Conservation (phyloP, 1,284 basidiomycete species). For the Microbotryum lychnidis-dioicae region DNA sequence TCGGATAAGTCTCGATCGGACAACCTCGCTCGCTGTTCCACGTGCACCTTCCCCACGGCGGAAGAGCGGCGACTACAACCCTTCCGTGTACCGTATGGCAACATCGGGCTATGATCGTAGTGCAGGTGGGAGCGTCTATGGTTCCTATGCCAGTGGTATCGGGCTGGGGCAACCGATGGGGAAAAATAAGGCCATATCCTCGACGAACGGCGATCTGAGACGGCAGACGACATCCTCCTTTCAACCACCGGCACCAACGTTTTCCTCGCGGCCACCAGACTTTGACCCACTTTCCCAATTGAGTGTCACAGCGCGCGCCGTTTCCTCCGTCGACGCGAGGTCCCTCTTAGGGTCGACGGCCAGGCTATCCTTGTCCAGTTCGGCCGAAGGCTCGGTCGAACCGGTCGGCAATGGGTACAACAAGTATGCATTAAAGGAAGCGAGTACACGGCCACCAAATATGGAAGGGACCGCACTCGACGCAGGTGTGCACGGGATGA, state of each 20-base stretch:
- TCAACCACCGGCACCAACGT: slow-evolving; percentile 28
- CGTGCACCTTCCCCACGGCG: slow-evolving; percentile 18
- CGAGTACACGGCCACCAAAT: slow-evolving; percentile 9
- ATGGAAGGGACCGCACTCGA: slow-evolving; percentile 23
- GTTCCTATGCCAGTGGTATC: no score
- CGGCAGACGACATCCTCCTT: slow-evolving; percentile 25
- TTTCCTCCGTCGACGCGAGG: slow-evolving; percentile 8
- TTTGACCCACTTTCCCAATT: background rate
- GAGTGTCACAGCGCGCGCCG: background rate
- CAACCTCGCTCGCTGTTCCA: slow-evolving; percentile 14
- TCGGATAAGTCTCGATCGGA: slow-evolving; percentile 10
- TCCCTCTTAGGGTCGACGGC: slow-evolving; percentile 21
- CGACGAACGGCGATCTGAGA: no score
- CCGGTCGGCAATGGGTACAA: slow-evolving; percentile 21
- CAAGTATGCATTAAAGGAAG: slow-evolving; percentile 13
- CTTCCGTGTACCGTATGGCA: background rate
- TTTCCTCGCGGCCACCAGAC: background rate
- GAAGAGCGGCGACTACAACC: slow-evolving; percentile 16
- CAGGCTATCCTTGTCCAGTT: slow-evolving; percentile 6
- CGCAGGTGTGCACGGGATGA: slow-evolving; percentile 30
- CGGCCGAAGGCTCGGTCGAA: slow-evolving; percentile 1
- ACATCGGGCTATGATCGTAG: no score
- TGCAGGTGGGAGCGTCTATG: no score
- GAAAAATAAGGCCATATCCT: no score
- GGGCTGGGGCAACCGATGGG: no score